Conservation (phyloP, 2,329 filamentous ascomycete genomes). For the Aspergillus fijiensis region DNA sequence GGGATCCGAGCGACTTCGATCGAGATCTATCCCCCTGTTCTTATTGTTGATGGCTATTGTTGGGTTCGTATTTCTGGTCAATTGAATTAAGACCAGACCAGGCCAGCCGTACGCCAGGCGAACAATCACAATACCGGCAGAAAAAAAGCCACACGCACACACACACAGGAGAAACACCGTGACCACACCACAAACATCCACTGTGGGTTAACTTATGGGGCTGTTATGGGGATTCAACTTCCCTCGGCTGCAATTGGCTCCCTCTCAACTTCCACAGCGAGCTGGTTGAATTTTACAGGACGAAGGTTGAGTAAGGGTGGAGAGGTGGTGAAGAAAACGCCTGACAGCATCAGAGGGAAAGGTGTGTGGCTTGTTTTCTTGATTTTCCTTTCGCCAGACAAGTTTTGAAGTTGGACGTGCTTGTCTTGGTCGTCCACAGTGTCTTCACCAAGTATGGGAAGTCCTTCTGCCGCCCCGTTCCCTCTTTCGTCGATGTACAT, state of each 20-base stretch:
- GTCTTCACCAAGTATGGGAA: too few species aligned
- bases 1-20: background rate
- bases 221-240: conserved; percentile 4
- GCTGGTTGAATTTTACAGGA: background rate
- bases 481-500: conserved; percentile 16
- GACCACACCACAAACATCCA: conserved; percentile 3
- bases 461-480: background rate
- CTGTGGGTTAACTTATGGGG: conserved; percentile 6
- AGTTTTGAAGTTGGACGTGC: background rate
- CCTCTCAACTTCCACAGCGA: background rate
- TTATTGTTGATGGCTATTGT: background rate
- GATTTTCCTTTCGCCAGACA: background rate
- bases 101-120: background rate
- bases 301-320: background rate
- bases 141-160: background rate
- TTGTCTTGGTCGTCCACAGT: background rate
- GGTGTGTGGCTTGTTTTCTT: background rate
- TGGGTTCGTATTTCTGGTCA: conserved; percentile 2
- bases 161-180: conserved; percentile 9
- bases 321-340: background rate
- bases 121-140: background rate
- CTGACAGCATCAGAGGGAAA: background rate
- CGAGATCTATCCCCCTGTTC: background rate
- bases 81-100: conserved; percentile 1
- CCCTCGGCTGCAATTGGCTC: conserved; percentile 3